Percentiles rank a stretch among this genome's conserved stretches.
Evolutionary conservation across 2,329 filamentous ascomycete species (phyloP).

Genomic region (Colletotrichum phormii): DNA sequence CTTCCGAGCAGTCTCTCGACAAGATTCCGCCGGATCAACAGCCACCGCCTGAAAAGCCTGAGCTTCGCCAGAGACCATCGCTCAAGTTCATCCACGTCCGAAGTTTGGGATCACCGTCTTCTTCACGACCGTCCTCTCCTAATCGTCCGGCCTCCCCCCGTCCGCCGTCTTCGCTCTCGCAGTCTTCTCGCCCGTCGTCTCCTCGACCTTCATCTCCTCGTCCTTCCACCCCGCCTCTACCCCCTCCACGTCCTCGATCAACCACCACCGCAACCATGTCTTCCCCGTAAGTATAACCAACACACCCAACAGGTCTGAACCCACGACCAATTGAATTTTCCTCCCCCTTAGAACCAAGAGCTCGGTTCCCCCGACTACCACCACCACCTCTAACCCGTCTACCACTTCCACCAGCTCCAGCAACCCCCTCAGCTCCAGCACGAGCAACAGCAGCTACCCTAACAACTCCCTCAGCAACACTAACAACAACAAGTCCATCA

Average conservation of each 20-base stretch:
- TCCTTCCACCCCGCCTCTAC: not conserved
- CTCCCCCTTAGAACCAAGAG: constrained; percentile 46
- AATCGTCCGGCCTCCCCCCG: not conserved
- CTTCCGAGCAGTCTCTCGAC: not conserved
- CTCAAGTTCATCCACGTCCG: constrained; percentile 59
- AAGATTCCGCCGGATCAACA: not conserved
- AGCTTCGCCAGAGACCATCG: constrained; percentile 58
- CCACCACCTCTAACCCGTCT: constrained; percentile 49
- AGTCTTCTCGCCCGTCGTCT: not conserved
- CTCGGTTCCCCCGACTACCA: constrained; percentile 42
- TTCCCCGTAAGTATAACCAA: constrained; percentile 45
- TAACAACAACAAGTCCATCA: constrained; percentile 20
- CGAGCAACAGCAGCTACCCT: not conserved
- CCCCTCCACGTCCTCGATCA: not conserved
- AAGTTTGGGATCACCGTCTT: constrained; percentile 52
- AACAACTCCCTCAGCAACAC: constrained; percentile 11
- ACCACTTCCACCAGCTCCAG: constrained; percentile 24
- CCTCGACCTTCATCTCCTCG: not conserved
- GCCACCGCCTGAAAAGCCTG: constrained; percentile 5
- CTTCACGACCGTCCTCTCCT: not conserved
- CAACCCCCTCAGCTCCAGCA: constrained; percentile 17
- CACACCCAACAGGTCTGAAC: constrained; percentile 45
- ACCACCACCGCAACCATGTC: constrained; percentile 51
- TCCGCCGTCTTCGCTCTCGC: not conserved
- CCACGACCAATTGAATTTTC: constrained; percentile 2